A percentile compares a stretch with the other conserved stretches of the same genome.
Conservation (phyloP, 2,329 filamentous ascomycete species). For the Xylariales sp. region DNA sequence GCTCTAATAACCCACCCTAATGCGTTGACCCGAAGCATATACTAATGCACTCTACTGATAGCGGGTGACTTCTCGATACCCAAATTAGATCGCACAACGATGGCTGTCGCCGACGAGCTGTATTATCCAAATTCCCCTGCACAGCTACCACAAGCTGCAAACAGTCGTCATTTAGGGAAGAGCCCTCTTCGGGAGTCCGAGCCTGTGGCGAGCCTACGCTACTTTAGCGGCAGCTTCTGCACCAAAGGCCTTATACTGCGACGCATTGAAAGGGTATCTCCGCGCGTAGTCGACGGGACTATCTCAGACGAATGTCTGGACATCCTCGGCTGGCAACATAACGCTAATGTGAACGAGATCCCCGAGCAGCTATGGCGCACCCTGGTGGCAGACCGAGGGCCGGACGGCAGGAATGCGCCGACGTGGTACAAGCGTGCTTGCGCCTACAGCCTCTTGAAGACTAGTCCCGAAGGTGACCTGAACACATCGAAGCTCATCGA, state of each 20-base stretch:
- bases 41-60: no score
- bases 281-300: constrained; percentile 8
- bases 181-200: no score
- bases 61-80: no score
- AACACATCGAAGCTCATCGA: constrained; percentile 8
- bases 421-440: constrained; percentile 12
- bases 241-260: neutral
- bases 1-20: no score
- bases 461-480: constrained; percentile 2
- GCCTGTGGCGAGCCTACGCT: neutral
- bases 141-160: no score
- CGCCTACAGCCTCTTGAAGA: constrained; percentile 5
- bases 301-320: constrained; percentile 1
- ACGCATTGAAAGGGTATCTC: constrained; percentile 5
- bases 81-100: no score
- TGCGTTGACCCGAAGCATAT: no score
- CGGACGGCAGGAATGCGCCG: constrained; percentile 9
- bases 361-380: constrained; percentile 14
- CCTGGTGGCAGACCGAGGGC: constrained; percentile 12
- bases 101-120: no score
- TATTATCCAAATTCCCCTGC: no score
- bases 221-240: neutral
- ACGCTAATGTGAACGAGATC: constrained; percentile 6
- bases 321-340: neutral
- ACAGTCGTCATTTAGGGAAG: no score